These are phyloP conservation scores for Exidia glandulosa DNA, from an alignment of 768 basidiomycete species.

Conservation along the genomic window DNA sequence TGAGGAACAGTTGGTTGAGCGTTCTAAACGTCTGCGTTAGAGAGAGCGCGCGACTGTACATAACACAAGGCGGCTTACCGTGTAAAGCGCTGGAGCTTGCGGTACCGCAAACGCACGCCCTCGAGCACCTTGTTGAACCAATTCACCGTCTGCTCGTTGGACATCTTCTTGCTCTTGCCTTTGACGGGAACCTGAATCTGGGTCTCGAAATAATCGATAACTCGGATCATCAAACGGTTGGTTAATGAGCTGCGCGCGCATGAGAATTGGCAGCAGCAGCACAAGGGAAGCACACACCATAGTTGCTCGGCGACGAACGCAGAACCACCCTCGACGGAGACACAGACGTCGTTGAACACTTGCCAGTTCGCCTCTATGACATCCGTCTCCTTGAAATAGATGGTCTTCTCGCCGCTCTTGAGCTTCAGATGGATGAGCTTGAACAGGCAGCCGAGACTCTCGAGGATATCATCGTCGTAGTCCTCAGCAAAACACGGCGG, in stretches of 20 bases:
- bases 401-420: constrained; percentile 82
- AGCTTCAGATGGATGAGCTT: constrained; percentile 91
- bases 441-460: constrained; percentile 84
- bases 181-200: constrained; percentile 56
- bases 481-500: constrained; percentile 82
- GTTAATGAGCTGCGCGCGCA: constrained; percentile 59
- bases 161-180: constrained; percentile 41
- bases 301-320: constrained; percentile 89
- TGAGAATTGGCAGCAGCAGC: not conserved
- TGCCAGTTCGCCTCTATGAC: constrained; percentile 96
- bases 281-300: constrained; percentile 45
- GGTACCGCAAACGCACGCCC: constrained; percentile 79
- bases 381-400: constrained; percentile 97
- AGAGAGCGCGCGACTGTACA: not conserved
- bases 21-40: constrained; percentile 29
- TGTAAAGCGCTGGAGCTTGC: constrained; percentile 89
- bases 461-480: constrained; percentile 82
- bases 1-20: constrained; percentile 79
- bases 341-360: constrained; percentile 85
- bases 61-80: constrained; percentile 51
- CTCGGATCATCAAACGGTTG: constrained; percentile 84
- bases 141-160: constrained; percentile 65
- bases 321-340: constrained; percentile 80
- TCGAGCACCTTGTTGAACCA: constrained; percentile 95
- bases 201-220: constrained; percentile 88